Percentiles rank a stretch among this genome's conserved stretches.
Conservation (phyloP, 345 rosid genomes). For the Raphanus raphanistrum region DNA sequence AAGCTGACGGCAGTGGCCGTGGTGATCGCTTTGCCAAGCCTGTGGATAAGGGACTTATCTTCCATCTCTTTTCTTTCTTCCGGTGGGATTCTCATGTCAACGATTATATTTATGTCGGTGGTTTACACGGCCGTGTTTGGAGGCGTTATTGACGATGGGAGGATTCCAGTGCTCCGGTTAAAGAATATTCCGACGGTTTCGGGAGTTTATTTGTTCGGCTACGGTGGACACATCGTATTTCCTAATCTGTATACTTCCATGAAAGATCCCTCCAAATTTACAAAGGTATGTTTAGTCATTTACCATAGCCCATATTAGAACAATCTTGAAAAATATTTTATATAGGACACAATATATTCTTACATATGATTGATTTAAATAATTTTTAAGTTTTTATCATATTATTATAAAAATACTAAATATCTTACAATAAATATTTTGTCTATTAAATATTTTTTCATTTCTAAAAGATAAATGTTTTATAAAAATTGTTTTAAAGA, state of each 20-base stretch:
- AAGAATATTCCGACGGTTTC: slow-evolving; percentile 62
- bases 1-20: slow-evolving; percentile 60
- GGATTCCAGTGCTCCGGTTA: slow-evolving; percentile 49
- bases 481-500: too few species aligned
- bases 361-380: too few species aligned
- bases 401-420: too few species aligned
- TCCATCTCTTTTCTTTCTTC: slow-evolving; percentile 73
- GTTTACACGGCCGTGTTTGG: slow-evolving; percentile 55
- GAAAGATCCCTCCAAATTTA: slow-evolving; percentile 76
- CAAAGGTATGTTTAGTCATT: slow-evolving; percentile 48
- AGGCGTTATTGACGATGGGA: slow-evolving; percentile 42
- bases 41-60: slow-evolving; percentile 72
- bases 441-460: too few species aligned
- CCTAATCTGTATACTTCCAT: slow-evolving; percentile 70
- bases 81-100: slow-evolving; percentile 72
- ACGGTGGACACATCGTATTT: slow-evolving; percentile 75
- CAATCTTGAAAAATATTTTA: too few species aligned
- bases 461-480: too few species aligned
- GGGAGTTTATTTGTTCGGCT: slow-evolving; percentile 66
- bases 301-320: too few species aligned
- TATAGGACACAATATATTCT: too few species aligned
- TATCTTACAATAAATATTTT: too few species aligned
- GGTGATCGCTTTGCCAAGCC: slow-evolving; percentile 63
- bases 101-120: slow-evolving; percentile 59
- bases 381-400: too few species aligned